Conservation (phyloP, 306 rosid species). For the Heteromeles arbutifolia region DNA sequence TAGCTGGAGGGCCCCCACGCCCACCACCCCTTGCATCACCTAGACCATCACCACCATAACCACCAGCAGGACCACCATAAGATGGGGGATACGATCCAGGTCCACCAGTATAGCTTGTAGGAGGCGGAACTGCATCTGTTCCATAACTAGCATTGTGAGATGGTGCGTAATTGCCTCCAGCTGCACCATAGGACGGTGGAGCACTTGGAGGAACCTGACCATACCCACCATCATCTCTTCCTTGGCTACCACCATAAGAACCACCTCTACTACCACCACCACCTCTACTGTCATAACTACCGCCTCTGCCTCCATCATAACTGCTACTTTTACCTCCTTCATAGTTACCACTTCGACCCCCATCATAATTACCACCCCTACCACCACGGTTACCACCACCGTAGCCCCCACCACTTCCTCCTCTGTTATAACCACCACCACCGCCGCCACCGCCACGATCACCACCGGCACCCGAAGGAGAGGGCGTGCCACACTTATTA, state of each 20-base stretch:
- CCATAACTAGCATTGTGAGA: conserved; percentile 55
- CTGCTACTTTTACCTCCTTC: conserved; percentile 31
- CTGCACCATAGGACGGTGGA: conserved; percentile 52
- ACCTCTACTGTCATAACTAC: conserved; percentile 42
- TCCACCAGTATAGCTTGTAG: conserved; percentile 81
- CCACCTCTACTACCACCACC: conserved; percentile 72
- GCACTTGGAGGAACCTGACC: conserved; percentile 66
- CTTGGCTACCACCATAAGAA: conserved; percentile 43
- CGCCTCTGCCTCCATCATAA: conserved; percentile 28
- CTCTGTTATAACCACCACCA: conserved; percentile 34
- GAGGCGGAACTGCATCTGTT: conserved; percentile 91
- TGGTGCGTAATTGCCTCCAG: conserved; percentile 59
- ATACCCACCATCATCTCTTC: conserved; percentile 71
- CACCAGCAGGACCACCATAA: conserved; percentile 58
- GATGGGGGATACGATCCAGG: conserved; percentile 80
- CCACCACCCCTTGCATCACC: conserved; percentile 54
- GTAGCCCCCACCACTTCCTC: conserved; percentile 49
- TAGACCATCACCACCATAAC: conserved; percentile 52
- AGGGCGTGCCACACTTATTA: conserved; percentile 91
- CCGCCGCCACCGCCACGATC: conserved; percentile 31
- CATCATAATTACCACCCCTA: conserved; percentile 34
- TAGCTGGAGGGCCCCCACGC: conserved; percentile 51
- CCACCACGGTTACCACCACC: not conserved
- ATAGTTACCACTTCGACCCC: conserved; percentile 47
- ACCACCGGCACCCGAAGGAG: conserved; percentile 56